Base-by-base conservation (phyloP, 2,329 filamentous ascomycete genomes). In the Tolypocladium capitatum region DNA sequence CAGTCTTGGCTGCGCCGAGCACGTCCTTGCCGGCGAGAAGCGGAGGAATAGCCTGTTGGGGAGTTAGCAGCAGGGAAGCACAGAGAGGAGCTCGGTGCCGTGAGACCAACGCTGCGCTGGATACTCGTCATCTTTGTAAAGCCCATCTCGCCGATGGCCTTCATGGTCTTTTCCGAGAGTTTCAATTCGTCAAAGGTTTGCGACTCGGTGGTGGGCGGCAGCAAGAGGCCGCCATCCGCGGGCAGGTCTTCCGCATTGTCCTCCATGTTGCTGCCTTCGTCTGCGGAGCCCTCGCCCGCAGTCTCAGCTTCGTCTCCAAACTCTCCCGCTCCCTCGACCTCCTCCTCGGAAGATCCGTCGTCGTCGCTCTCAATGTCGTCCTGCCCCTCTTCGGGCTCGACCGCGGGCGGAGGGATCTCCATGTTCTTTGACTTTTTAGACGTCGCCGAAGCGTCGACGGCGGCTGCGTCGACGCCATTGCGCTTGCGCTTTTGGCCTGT, bases 41-140 rank as follows among this genome's bases (percentile, higher is more conserved):
- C 20, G 90, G 89, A 5, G 91, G 90, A 48, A 97, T 95, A 13
- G 84, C 84, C 61, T 63, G 43, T 33, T 10, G 33, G 11, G 30
- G 27, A 36, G 28, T 34, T 24, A 24, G 24, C 18, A 41, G 30
- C 5, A 16, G 14, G 18, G 28, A 43, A 33, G 5, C 33, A 18
- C 30, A 38, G 31, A 11, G 11, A 35, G 18, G 8, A 18, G 21
- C 11, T 28, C 13, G 11, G 16, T 16, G 24, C 21, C 13, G 44
- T 16, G 24, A 18, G 21, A 57, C 61, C 33, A 51, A 63, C 61
- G 46, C 85, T 78, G 57, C 81, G 78, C 67, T 97, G 92, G 56
- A 97, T 96, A 64, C 92, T 86, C 1, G 92, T 97, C 90, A 98
- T 96, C 43, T 76, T 90, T 60, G 85, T 83, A 63, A 97, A 96